Conservation (phyloP, 2,329 filamentous ascomycete species). For the Ascochyta rabiei region DNA sequence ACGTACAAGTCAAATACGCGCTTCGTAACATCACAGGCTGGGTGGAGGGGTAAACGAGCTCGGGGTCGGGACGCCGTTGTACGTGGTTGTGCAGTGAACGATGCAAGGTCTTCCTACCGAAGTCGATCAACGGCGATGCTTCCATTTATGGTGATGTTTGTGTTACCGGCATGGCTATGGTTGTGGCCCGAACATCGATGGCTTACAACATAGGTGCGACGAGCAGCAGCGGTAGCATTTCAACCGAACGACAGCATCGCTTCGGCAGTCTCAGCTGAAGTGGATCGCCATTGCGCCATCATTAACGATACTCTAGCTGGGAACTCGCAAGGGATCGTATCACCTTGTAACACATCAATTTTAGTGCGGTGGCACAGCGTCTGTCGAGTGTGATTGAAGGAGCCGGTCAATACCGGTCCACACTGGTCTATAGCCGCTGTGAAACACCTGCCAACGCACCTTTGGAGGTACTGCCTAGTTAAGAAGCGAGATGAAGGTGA, state of each 20-base stretch:
- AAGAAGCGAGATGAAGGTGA: constrained; percentile 1
- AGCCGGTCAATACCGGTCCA: not conserved
- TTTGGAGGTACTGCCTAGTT: constrained; percentile 4
- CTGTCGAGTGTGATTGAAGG: constrained; percentile 24
- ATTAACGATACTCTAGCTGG: not conserved
- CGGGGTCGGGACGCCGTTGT: constrained; percentile 21
- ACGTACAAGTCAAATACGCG: constrained; percentile 17
- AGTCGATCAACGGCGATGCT: constrained; percentile 19
- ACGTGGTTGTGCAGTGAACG: constrained; percentile 26
- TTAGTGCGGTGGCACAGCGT: constrained; percentile 26
- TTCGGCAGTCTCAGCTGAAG: constrained; percentile 10
- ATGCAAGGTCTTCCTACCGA: constrained; percentile 24
- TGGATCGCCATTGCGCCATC: constrained; percentile 1
- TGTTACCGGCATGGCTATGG: constrained; percentile 13
- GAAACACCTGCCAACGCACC: constrained; percentile 36
- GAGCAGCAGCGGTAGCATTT: not conserved
- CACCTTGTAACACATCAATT: constrained; percentile 25
- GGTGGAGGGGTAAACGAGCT: constrained; percentile 19
- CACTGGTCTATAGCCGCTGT: constrained; percentile 16
- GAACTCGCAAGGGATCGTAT: constrained; percentile 6
- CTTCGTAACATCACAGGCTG: constrained; percentile 20
- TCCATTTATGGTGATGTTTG: constrained; percentile 14
- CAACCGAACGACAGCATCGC: constrained; percentile 4
- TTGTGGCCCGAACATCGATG: not conserved
- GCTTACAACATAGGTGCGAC: constrained; percentile 4